Evolutionary conservation across 768 basidiomycete species (phyloP).

Genomic region (Panus rudis): DNA sequence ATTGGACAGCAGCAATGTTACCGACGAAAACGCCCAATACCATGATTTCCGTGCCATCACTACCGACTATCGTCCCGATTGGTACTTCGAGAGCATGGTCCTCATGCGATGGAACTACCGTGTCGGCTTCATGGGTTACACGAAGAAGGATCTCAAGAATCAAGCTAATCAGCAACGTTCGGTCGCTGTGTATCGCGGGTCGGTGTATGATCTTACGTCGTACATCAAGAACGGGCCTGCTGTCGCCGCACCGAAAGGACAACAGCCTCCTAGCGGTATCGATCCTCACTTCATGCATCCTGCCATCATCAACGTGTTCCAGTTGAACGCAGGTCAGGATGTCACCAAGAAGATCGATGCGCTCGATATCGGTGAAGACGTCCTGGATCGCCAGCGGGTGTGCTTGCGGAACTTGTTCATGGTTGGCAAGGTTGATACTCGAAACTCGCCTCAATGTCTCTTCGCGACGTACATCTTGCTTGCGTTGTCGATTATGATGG

Average conservation of each 20-base stretch:
- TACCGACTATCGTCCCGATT: slow-evolving; percentile 90
- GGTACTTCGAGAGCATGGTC: slow-evolving; percentile 97
- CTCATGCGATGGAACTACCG: slow-evolving; percentile 86
- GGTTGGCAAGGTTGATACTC: slow-evolving; percentile 86
- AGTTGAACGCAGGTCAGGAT: slow-evolving; percentile 65
- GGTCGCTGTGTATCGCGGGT: slow-evolving; percentile 79
- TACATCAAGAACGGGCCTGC: slow-evolving; percentile 72
- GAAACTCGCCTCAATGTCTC: slow-evolving; percentile 84
- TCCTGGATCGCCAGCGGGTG: slow-evolving; percentile 67
- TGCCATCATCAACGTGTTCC: slow-evolving; percentile 70
- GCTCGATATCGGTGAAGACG: slow-evolving; percentile 51
- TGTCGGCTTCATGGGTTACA: slow-evolving; percentile 82
- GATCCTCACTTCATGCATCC: slow-evolving; percentile 66
- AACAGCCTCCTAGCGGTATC: slow-evolving; percentile 33
- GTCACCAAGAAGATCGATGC: slow-evolving; percentile 68
- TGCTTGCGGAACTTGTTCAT: slow-evolving; percentile 93
- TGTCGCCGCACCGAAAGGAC: slow-evolving; percentile 35
- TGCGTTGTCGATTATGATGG: slow-evolving; percentile 85
- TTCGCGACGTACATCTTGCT: slow-evolving; percentile 92
- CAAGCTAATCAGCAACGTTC: slow-evolving; percentile 57
- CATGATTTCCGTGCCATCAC: slow-evolving; percentile 93
- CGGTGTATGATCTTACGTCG: slow-evolving; percentile 81
- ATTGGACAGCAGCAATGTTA: slow-evolving; percentile 69
- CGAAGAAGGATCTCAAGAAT: slow-evolving; percentile 64
- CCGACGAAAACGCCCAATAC: slow-evolving; percentile 72